Evolutionary conservation across 352 stramenopile genomes (phyloP).

Genomic region (Phytophthora nicotianae): DNA sequence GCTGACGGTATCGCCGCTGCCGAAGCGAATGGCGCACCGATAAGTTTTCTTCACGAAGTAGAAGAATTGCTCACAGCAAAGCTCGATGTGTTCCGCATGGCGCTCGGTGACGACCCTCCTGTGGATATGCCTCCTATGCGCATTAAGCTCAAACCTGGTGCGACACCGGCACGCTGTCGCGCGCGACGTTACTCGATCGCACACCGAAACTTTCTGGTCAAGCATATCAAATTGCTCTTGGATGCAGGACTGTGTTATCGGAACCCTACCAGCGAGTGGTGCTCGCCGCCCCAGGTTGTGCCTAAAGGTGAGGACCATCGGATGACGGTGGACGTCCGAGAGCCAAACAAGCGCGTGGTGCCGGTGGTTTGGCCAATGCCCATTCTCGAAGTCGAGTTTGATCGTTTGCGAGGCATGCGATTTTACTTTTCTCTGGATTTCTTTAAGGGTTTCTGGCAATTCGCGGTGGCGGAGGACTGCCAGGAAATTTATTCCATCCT

Average conservation of each 20-base stretch:
- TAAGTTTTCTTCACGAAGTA: not conserved
- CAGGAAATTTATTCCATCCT: constrained; percentile 20
- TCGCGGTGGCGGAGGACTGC: not conserved
- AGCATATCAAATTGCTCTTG: not conserved
- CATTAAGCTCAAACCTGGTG: not conserved
- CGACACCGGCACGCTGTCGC: not conserved
- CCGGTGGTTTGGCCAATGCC: constrained; percentile 20
- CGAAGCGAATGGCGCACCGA: not conserved
- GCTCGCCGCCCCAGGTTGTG: not conserved
- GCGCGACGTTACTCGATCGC: not conserved
- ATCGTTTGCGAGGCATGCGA: not conserved
- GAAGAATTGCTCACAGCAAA: not conserved
- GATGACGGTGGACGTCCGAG: constrained; percentile 21
- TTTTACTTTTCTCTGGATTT: constrained; percentile 9
- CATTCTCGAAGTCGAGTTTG: constrained; percentile 14
- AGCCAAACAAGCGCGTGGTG: constrained; percentile 9
- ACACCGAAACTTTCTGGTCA: not conserved
- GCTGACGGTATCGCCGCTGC: not conserved
- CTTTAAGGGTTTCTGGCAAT: constrained; percentile 20
- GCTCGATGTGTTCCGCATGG: not conserved
- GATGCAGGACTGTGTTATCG: not conserved
- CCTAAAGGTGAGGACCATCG: constrained; percentile 2
- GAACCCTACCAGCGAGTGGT: not conserved
- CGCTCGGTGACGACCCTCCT: not conserved
- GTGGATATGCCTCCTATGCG: constrained; percentile 4